Base-by-base conservation (phyloP, 2,329 filamentous ascomycete genomes). In the Arachnomyces sp. region DNA sequence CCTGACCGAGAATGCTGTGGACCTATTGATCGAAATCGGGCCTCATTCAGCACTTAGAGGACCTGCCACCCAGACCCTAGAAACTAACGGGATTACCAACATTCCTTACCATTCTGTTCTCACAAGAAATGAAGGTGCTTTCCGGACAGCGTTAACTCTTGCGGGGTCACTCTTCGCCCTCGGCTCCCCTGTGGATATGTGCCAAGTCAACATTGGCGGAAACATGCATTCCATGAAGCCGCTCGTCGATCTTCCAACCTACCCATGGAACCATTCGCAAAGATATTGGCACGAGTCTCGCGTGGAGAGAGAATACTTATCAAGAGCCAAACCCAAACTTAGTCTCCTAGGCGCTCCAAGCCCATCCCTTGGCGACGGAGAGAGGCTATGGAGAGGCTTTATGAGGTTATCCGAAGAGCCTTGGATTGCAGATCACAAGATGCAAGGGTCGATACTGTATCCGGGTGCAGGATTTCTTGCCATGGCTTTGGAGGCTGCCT, bases 341-440 rank as follows among this genome's bases (percentile, higher is more conserved):
- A 47, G 48, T 11, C 42, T 53, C 2, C 36, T 53, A 5, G 51
- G 51, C 6, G 20, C 31, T 7, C 36, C 28, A 20, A 28, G 31
- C 11, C 20, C 9, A 15, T 29, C 16, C 12, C 30, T 15, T 13
- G 44, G 40, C 28, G 36, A 17, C 9, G 31, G 36, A 11, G 45
- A 53, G 36, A 46, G 49, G 15, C 40, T 7, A 28, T 60, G 53
- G 49, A 50, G 34, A 20, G 49, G 35, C 38, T 54, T 33, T 44
- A 46, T 42, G 34, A 46, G 30, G 41, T 38, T 15, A 20, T 52
- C 47, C 39, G 50, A 58, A 42, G 20, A n/a, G n/a, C n/a, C n/a
- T n/a, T 62, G 60, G 60, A 36, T 61, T 5, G 18, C 33, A 3
- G 52, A 58, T 15, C 60, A 63, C 37, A 40, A 36, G 7, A 41